phyloP scores from a whole-genome alignment of 257 asterid species.

The Jaltomata sinuosa region DNA sequence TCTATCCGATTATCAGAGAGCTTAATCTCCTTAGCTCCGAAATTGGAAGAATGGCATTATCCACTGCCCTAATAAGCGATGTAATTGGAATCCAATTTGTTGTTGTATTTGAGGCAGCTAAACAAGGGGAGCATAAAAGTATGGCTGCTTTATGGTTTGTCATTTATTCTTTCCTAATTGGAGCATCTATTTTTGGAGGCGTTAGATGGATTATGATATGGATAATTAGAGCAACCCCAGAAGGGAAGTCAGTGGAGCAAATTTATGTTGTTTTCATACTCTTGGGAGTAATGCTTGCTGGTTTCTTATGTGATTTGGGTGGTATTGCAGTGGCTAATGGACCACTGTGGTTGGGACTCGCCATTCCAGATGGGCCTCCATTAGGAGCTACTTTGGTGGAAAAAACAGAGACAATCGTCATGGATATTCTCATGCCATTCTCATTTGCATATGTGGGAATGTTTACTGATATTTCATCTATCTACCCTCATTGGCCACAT shows the following conservation, averaged over 20 bases:
- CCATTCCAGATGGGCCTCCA: slow-evolving; percentile 86
- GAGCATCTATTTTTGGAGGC: slow-evolving; percentile 22
- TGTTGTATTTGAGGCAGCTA: slow-evolving; percentile 42
- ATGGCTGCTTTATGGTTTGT: slow-evolving; percentile 33
- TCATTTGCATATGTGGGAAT: slow-evolving; percentile 47
- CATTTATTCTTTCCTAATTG: slow-evolving; percentile 14
- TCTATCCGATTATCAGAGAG: slow-evolving; percentile 54
- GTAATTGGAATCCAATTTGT: slow-evolving; percentile 42
- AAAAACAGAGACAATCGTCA: slow-evolving; percentile 59
- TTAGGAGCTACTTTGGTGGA: slow-evolving; percentile 68
- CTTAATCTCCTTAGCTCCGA: slow-evolving; percentile 75
- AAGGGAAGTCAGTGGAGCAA: slow-evolving; percentile 59
- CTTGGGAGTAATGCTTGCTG: slow-evolving; percentile 50
- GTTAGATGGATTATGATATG: slow-evolving; percentile 40
- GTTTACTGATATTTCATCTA: slow-evolving; percentile 27
- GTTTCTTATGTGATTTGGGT: slow-evolving; percentile 40
- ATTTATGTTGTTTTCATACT: slow-evolving; percentile 45
- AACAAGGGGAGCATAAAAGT: slow-evolving; percentile 36
- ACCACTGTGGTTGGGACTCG: slow-evolving; percentile 82
- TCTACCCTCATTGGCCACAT: slow-evolving; percentile 33
- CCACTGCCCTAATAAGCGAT: slow-evolving; percentile 44
- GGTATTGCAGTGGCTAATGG: slow-evolving; percentile 73
- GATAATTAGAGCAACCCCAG: slow-evolving; percentile 53
- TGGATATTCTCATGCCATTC: slow-evolving; percentile 58
- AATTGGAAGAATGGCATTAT: slow-evolving; percentile 58